Evolutionary conservation across 2,329 filamentous ascomycete species (phyloP), one percentile per base, ranked within the genome.

Genomic region (Parastagonospora nodorum): DNA sequence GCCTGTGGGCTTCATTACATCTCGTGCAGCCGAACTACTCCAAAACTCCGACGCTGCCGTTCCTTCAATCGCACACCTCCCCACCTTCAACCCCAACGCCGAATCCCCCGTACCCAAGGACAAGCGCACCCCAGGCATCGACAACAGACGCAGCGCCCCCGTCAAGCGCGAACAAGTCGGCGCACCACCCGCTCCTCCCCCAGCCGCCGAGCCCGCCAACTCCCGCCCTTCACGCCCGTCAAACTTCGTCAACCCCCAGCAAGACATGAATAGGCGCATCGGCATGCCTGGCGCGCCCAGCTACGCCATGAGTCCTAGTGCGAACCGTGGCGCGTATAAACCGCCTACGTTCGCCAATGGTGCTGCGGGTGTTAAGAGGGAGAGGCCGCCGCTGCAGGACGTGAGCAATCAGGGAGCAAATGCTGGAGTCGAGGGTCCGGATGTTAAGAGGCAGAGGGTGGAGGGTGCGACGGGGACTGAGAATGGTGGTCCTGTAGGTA

Each of bases 91-190:
- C 39, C 78, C 78, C 4, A 74, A 80, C 45, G 75, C 68, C 10
- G 78, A 80, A 42, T 78, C 75, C 54, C 92, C 92, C 0, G 94
- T 72, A 12, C 92, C 0, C 92, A 96, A 67, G 85, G 90, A 54
- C 2, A 51, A 71, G 45, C 92, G 93, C 69, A 97, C 93, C 0
- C 88, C 89, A 0, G 92, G 92, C 2, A 83, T 97, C 33, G 91
- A 97, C 65, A 90, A 95, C 67, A 85, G 77, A 16, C 87, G 84
- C 44, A 92, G 89, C 4, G 87, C 88, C 45, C 90, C 92, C 0
- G 76, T 96, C 2, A 82, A 81, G 4, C 83, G 81, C 55, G 80
- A 78, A 35, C 61, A 66, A 27, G 58, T 72, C 32, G 56, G 56
- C 8, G 58, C 57, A 8, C 61, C 62, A 0, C 56, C 61, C 1